Evolutionary conservation across 345 rosid genomes (phyloP).

Genomic region (Sisymbrium irio): DNA sequence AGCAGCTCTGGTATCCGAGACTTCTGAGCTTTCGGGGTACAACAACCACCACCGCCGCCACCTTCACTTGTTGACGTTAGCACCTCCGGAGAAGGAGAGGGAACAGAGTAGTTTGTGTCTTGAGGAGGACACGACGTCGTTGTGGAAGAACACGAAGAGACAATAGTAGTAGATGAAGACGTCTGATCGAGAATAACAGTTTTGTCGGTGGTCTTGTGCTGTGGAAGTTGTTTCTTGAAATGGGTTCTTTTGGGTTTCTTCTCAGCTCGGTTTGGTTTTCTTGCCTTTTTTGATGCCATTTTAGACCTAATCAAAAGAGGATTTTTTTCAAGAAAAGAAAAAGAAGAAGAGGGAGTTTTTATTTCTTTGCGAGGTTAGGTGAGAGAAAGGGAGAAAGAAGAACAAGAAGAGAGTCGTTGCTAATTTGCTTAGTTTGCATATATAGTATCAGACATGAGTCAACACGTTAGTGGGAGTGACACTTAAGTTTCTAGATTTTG

Average conservation of each 20-base stretch:
- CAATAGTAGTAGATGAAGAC: conserved; percentile 6
- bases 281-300: conserved; percentile 36
- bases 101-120: conserved; percentile 14
- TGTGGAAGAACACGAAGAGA: conserved; percentile 27
- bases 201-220: conserved; percentile 13
- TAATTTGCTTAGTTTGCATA: conserved; percentile 12
- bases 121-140: conserved; percentile 22
- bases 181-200: conserved; percentile 11
- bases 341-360: background rate
- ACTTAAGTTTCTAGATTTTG: conserved; percentile 26
- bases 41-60: conserved; percentile 38
- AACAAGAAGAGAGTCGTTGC: conserved; percentile 27
- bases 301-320: conserved; percentile 21
- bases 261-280: conserved; percentile 25
- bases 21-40: conserved; percentile 75
- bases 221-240: conserved; percentile 37
- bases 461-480: conserved; percentile 22
- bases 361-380: conserved; percentile 7
- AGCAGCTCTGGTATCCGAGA: conserved; percentile 71
- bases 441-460: conserved; percentile 23
- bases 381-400: conserved; percentile 1
- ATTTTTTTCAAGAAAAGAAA: background rate
- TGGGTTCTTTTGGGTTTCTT: conserved; percentile 16
- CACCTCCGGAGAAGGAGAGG: conserved; percentile 21
- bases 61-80: conserved; percentile 8